These are phyloP conservation scores for Ogataea nakhonphanomensis DNA, from an alignment of 805 yeast genomes.

Conservation along the genomic window DNA sequence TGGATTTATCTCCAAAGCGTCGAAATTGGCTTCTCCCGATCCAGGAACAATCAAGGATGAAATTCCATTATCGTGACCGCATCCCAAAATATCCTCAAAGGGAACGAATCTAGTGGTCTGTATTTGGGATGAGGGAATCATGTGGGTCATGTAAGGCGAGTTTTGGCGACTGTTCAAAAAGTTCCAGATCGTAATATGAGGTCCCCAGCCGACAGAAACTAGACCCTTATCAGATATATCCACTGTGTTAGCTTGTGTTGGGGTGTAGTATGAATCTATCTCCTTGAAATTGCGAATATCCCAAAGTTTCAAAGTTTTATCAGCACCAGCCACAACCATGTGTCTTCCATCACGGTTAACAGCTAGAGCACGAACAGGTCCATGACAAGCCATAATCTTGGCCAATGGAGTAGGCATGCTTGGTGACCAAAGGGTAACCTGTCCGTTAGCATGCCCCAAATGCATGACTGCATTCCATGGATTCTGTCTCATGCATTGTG, in stretches of 20 bases:
- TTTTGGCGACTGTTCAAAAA: constrained; percentile 63
- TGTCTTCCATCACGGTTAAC: constrained; percentile 88
- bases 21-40: constrained; percentile 96
- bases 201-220: constrained; percentile 90
- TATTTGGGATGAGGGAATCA: constrained; percentile 73
- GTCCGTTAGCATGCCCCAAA: constrained; percentile 89
- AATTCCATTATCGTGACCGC: constrained; percentile 77
- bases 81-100: constrained; percentile 92
- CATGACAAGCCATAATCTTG: constrained; percentile 75
- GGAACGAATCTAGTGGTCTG: constrained; percentile 77
- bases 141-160: constrained; percentile 89
- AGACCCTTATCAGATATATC: constrained; percentile 86
- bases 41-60: constrained; percentile 93
- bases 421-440: constrained; percentile 93
- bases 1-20: constrained; percentile 90
- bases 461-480: constrained; percentile 96
- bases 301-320: constrained; percentile 84
- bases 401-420: constrained; percentile 80
- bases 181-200: constrained; percentile 93
- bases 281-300: constrained; percentile 83
- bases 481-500: constrained; percentile 82
- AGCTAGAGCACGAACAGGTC: constrained; percentile 83
- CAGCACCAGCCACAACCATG: constrained; percentile 92
- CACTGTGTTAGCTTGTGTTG: constrained; percentile 80
- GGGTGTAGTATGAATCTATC: constrained; percentile 64